A percentile compares a stretch with the other conserved stretches of the same genome.
Evolutionary conservation across 306 rosid genomes (phyloP).

Genomic region (Begonia fuchsioides): DNA sequence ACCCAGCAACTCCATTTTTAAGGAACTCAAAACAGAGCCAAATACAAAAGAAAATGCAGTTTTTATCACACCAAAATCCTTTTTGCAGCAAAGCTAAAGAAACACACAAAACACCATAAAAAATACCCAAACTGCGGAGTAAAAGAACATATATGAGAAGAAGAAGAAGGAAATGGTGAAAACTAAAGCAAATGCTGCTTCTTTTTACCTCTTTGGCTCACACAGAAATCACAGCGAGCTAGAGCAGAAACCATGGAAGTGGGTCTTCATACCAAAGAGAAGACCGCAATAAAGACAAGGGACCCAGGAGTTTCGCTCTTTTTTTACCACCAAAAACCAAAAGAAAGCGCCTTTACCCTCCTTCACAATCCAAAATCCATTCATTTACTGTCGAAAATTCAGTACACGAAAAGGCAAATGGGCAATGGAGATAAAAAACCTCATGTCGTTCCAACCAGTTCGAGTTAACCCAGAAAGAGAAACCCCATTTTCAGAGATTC

Average conservation of each 20-base stretch:
- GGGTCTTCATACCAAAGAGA: constrained; percentile 30
- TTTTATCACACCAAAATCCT: constrained; percentile 26
- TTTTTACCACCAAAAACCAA: constrained; percentile 6
- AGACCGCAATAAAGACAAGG: constrained; percentile 45
- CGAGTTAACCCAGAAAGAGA: too few species aligned
- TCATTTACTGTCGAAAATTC: constrained; percentile 4
- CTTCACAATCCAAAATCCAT: constrained; percentile 2
- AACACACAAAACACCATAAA: too few species aligned
- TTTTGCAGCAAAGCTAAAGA: constrained; percentile 6
- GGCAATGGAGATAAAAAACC: too few species aligned
- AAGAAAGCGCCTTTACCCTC: constrained; percentile 2
- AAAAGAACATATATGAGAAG: too few species aligned
- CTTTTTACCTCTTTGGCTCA: constrained; percentile 15
- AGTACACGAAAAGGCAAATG: too few species aligned
- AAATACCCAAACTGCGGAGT: too few species aligned
- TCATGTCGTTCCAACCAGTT: too few species aligned
- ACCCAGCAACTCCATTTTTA: too few species aligned
- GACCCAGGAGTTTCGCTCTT: constrained; percentile 29
- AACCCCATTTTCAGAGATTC: too few species aligned
- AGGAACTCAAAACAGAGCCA: constrained; percentile 7
- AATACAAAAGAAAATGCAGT: constrained; percentile 16
- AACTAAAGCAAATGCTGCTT: neutral
- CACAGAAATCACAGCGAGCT: neutral
- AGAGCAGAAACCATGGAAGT: constrained; percentile 7
- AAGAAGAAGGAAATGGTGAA: too few species aligned